Conservation (phyloP, 106 monocot genomes). For the Cymbidium sinense region DNA sequence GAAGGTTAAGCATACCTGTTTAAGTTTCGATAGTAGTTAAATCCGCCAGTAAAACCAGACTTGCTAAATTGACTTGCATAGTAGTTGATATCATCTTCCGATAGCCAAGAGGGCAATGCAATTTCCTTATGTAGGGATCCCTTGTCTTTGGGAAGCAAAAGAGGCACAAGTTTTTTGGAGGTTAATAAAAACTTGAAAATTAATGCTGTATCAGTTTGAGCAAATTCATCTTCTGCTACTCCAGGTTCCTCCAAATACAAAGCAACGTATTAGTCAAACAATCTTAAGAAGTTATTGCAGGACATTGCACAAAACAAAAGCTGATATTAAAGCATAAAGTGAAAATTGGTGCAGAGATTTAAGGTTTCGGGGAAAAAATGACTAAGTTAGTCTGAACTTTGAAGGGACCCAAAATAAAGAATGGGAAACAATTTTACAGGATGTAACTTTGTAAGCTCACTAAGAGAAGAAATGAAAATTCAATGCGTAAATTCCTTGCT, state of each 20-base stretch:
- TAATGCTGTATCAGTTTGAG: neutral
- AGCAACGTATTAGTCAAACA: too few species aligned
- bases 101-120: constrained; percentile 12
- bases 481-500: too few species aligned
- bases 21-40: constrained; percentile 16
- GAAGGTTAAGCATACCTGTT: constrained; percentile 2
- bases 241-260: constrained; percentile 14
- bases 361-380: too few species aligned
- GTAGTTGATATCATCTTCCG: constrained; percentile 15
- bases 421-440: too few species aligned
- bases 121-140: neutral
- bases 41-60: constrained; percentile 16
- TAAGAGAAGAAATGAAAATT: too few species aligned
- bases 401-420: too few species aligned
- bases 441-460: too few species aligned
- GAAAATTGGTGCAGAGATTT: too few species aligned
- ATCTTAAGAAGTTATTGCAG: too few species aligned
- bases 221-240: constrained; percentile 15
- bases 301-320: too few species aligned
- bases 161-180: constrained; percentile 2
- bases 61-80: constrained; percentile 18
- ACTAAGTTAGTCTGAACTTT: too few species aligned
- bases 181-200: constrained; percentile 6
- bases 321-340: too few species aligned
- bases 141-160: constrained; percentile 12